These are phyloP conservation scores for Vaccinium corymbosum DNA, from an alignment of 148 eudicot genomes.

Conservation along the genomic window DNA sequence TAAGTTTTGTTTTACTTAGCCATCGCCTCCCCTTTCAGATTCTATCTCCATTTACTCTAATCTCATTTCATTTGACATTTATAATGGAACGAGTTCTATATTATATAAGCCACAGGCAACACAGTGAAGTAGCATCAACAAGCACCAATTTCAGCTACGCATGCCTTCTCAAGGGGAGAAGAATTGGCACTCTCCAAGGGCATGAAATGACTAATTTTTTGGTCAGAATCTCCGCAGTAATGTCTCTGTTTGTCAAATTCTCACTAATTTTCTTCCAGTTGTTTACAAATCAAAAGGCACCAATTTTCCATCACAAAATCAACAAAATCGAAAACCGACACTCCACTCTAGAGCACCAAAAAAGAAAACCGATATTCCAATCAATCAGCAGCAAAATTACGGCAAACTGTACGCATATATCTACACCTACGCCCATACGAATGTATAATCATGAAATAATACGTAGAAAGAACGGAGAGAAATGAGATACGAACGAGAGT, in stretches of 20 bases:
- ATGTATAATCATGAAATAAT: not conserved
- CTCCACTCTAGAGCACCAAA: not conserved
- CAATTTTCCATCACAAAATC: not conserved
- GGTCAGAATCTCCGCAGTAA: too few relatives aligned
- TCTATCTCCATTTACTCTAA: not conserved
- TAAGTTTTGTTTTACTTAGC: not conserved
- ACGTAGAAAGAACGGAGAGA: slow-evolving; percentile 6
- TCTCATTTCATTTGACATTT: not conserved
- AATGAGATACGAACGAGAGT: slow-evolving; percentile 31
- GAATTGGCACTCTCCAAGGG: too few relatives aligned
- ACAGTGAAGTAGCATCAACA: not conserved
- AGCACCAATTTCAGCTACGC: not conserved
- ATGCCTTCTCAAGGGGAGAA: too few relatives aligned
- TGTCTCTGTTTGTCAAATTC: not conserved
- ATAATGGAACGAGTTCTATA: too few relatives aligned
- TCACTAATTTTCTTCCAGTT: not conserved
- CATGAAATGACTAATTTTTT: too few relatives aligned
- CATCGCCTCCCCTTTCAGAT: not conserved
- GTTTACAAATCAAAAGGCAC: not conserved
- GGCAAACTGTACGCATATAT: not conserved
- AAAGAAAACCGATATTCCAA: not conserved
- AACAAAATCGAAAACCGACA: not conserved
- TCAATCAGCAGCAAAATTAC: not conserved
- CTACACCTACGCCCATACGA: not conserved
- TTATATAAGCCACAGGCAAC: not conserved